phyloP scores from a whole-genome alignment of 768 basidiomycete genomes.

The Rhizopogon rudus region DNA sequence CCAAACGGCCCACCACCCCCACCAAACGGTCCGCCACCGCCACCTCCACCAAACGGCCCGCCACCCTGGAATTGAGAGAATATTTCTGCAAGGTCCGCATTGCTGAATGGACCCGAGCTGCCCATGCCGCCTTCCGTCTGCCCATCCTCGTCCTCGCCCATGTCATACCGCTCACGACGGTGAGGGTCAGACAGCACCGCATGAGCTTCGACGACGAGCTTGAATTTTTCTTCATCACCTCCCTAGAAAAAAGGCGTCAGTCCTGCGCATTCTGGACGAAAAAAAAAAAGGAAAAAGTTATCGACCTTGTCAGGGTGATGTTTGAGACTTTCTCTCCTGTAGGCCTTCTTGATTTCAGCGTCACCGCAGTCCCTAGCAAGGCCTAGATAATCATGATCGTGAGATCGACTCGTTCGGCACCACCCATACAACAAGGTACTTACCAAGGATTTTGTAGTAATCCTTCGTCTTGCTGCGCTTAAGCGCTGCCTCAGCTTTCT shows the following conservation, averaged over 20 bases:
- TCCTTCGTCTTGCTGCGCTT: conserved; percentile 91
- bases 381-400: conserved; percentile 17
- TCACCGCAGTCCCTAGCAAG: conserved; percentile 59
- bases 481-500: conserved; percentile 75
- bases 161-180: conserved; percentile 70
- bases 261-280: conserved; percentile 3
- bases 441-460: conserved; percentile 75
- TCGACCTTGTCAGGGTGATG: conserved; percentile 82
- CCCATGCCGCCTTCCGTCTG: conserved; percentile 36
- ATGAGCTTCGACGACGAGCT: conserved; percentile 80
- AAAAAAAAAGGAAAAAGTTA: background rate
- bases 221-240: conserved; percentile 96
- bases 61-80: conserved; percentile 61
- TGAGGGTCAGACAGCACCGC: conserved; percentile 75
- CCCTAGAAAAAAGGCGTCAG: conserved; percentile 42
- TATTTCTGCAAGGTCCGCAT: conserved; percentile 54
- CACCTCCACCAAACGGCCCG: conserved; percentile 21
- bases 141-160: conserved; percentile 80
- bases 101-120: conserved; percentile 40
- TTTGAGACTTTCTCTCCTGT: conserved; percentile 79
- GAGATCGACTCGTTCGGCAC: background rate
- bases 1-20: conserved; percentile 7
- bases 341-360: conserved; percentile 84
- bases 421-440: background rate
- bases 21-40: conserved; percentile 28